phyloP scores from a whole-genome alignment of 2,329 filamentous ascomycete genomes.

The Cephalotrichum gorgonifer region DNA sequence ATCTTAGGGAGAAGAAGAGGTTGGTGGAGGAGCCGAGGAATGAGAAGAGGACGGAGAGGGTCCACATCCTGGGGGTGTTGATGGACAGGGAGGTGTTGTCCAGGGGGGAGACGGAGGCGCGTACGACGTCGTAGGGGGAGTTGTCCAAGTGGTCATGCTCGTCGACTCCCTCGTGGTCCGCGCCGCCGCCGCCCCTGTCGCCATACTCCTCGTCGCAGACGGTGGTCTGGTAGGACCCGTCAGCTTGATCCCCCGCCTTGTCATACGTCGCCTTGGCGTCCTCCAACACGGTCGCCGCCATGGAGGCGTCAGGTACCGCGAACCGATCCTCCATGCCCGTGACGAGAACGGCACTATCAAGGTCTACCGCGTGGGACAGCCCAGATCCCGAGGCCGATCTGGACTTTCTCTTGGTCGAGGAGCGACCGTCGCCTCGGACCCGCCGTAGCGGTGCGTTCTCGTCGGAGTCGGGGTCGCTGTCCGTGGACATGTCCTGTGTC shows the following conservation, averaged over 20 bases:
- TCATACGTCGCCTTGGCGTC: slow-evolving; percentile 29
- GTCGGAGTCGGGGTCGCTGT: slow-evolving; percentile 20
- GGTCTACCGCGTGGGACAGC: slow-evolving; percentile 35
- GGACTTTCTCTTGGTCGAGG: not conserved
- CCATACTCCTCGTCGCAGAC: slow-evolving; percentile 20
- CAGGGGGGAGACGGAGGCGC: slow-evolving; percentile 66
- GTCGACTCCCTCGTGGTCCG: slow-evolving; percentile 20
- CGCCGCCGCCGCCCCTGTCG: not conserved
- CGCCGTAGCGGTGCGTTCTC: slow-evolving; percentile 13
- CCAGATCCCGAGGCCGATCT: not conserved
- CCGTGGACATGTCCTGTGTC: slow-evolving; percentile 23
- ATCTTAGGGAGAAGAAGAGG: slow-evolving; percentile 80
- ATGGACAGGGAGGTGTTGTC: slow-evolving; percentile 73
- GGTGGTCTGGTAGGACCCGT: slow-evolving; percentile 11
- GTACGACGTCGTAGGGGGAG: slow-evolving; percentile 68
- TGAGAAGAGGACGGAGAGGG: slow-evolving; percentile 67
- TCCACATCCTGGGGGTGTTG: slow-evolving; percentile 83
- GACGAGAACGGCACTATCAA: slow-evolving; percentile 38
- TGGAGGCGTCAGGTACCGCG: slow-evolving; percentile 35
- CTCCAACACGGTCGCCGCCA: slow-evolving; percentile 33
- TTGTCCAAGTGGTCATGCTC: slow-evolving; percentile 50
- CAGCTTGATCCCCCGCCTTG: slow-evolving; percentile 24
- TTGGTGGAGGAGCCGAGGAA: slow-evolving; percentile 76
- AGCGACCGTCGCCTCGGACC: not conserved
- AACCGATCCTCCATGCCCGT: slow-evolving; percentile 44